phyloP scores from a whole-genome alignment of 768 basidiomycete species.

The Tephrocybe sp. region DNA sequence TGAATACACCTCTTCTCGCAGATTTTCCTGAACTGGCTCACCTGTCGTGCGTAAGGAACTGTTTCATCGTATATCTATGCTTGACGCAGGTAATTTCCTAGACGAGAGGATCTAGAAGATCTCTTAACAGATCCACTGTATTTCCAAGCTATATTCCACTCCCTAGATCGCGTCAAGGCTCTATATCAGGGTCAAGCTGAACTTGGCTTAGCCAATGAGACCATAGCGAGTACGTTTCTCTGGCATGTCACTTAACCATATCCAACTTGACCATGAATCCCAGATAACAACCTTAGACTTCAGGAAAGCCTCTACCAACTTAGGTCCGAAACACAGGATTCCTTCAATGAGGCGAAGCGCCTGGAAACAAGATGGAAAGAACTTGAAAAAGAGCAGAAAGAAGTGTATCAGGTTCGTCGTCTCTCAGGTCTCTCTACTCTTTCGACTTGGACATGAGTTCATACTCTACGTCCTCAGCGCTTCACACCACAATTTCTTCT shows the following conservation, averaged over 20 bases:
- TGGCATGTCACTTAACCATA: neutral
- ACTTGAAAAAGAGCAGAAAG: constrained; percentile 83
- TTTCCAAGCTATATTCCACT: constrained; percentile 86
- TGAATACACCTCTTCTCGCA: constrained; percentile 44
- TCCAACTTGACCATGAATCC: constrained; percentile 1
- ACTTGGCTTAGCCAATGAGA: constrained; percentile 80
- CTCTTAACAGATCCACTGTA: constrained; percentile 76
- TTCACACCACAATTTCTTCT: constrained; percentile 86
- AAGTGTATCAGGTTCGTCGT: constrained; percentile 75
- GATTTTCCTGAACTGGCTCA: constrained; percentile 76
- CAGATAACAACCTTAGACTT: constrained; percentile 74
- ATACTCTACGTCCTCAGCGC: constrained; percentile 44
- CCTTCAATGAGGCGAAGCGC: constrained; percentile 83
- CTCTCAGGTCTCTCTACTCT: neutral
- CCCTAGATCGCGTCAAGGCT: constrained; percentile 67
- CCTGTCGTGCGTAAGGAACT: constrained; percentile 54
- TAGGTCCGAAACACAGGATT: constrained; percentile 78
- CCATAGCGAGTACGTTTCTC: constrained; percentile 70
- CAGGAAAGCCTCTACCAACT: constrained; percentile 76
- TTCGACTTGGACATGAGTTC: neutral
- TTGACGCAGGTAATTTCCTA: constrained; percentile 26
- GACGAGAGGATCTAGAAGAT: constrained; percentile 90
- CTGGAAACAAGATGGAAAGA: constrained; percentile 85
- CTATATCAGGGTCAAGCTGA: constrained; percentile 76
- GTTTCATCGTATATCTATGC: neutral